Percentiles rank a stretch among this genome's conserved stretches.
phyloP scores from a whole-genome alignment of 768 basidiomycete species.

The Termitomyces heimii region DNA sequence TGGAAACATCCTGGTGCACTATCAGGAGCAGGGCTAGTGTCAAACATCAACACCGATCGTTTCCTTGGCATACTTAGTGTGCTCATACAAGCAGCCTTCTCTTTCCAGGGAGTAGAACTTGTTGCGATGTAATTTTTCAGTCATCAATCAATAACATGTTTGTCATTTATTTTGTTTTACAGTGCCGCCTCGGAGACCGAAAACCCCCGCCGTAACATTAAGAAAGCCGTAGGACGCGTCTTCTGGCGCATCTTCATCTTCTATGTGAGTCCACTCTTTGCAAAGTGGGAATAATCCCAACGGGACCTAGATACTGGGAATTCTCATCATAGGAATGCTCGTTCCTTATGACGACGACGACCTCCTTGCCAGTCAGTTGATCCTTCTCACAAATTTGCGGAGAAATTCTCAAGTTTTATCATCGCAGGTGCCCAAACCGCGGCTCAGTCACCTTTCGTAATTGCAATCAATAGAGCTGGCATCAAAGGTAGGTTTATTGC shows the following conservation, averaged over 20 bases:
- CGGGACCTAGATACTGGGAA: conserved; percentile 48
- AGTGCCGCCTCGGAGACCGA: conserved; percentile 74
- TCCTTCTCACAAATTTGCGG: neutral
- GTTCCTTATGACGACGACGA: conserved; percentile 60
- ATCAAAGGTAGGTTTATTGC: conserved; percentile 42
- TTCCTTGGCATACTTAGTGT: conserved; percentile 40
- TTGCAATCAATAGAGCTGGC: conserved; percentile 69
- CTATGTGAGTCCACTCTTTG: conserved; percentile 40
- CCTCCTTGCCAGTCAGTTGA: conserved; percentile 33
- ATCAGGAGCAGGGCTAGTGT: conserved; percentile 34
- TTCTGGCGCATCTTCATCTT: conserved; percentile 79
- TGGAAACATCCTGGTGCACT: conserved; percentile 71
- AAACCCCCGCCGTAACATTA: conserved; percentile 74
- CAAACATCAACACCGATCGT: conserved; percentile 37
- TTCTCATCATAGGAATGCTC: conserved; percentile 74
- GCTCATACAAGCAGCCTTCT: conserved; percentile 59
- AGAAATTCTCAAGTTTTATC: neutral
- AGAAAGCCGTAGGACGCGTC: conserved; percentile 69
- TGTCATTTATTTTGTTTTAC: conserved; percentile 1
- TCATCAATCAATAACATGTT: neutral
- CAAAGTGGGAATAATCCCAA: neutral
- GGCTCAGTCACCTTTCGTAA: conserved; percentile 80
- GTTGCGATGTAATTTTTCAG: conserved; percentile 48
- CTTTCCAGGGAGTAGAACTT: conserved; percentile 73
- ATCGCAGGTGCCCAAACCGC: conserved; percentile 47